Percentiles rank a stretch among this genome's conserved stretches.
phyloP scores from a whole-genome alignment of 805 yeast genomes.

The Suhomyces faveliae region DNA sequence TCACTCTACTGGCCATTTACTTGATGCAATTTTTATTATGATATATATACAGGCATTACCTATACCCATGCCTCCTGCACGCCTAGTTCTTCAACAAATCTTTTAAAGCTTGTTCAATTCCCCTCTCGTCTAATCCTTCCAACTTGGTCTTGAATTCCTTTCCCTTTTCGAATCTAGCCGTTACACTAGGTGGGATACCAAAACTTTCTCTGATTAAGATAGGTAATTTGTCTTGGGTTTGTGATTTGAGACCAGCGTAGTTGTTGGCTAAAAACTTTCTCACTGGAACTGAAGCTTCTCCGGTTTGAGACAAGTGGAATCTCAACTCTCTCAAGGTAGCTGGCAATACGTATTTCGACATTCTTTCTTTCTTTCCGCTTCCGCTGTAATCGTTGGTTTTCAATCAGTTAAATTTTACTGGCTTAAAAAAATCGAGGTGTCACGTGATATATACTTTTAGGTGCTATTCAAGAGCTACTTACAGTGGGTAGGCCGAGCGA shows the following conservation, averaged over 20 bases:
- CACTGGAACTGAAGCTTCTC: conserved; percentile 65
- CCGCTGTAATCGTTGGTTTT: background rate
- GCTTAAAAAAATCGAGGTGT: conserved; percentile 2
- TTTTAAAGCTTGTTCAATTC: conserved; percentile 41
- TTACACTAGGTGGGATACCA: conserved; percentile 70
- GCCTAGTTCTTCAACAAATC: conserved; percentile 31
- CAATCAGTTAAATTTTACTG: conserved; percentile 13
- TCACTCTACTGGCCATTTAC: background rate
- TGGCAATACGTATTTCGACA: conserved; percentile 48
- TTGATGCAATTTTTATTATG: conserved; percentile 1
- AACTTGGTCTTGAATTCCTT: conserved; percentile 48
- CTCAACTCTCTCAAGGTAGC: conserved; percentile 72
- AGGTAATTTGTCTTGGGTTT: conserved; percentile 62
- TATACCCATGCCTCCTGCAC: background rate
- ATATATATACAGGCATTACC: background rate
- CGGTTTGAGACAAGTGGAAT: conserved; percentile 78
- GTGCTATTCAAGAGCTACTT: too few relatives aligned
- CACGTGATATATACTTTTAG: too few relatives aligned
- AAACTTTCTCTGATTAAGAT: conserved; percentile 75
- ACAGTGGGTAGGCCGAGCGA: conserved; percentile 1
- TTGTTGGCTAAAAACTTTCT: conserved; percentile 61
- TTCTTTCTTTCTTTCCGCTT: conserved; percentile 12
- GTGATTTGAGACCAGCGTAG: conserved; percentile 61
- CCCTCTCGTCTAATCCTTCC: conserved; percentile 47
- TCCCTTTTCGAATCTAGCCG: conserved; percentile 67